Evolutionary conservation across 169 alveolate genomes (phyloP).

Genomic region (Plasmodium blacklocki): DNA sequence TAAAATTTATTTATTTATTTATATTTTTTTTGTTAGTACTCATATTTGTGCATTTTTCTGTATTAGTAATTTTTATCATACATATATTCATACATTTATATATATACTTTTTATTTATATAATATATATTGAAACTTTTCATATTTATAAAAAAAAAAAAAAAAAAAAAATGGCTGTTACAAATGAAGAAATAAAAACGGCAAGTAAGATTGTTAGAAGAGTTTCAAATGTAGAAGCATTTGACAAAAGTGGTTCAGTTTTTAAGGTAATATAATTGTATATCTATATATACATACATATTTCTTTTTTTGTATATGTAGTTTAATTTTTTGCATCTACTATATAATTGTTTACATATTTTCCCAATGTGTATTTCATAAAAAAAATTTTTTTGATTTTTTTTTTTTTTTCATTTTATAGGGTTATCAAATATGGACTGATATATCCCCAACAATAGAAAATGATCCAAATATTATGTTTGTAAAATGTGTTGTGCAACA

Average conservation of each 20-base stretch:
- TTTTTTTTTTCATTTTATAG: conserved; percentile 70
- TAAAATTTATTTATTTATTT: conserved; percentile 7
- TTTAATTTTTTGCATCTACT: neutral
- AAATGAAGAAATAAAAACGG: conserved; percentile 74
- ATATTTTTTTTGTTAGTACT: conserved; percentile 28
- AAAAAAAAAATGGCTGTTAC: conserved; percentile 66
- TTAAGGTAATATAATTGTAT: conserved; percentile 24
- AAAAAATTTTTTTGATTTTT: neutral
- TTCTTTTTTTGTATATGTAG: neutral
- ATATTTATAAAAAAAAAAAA: too few relatives aligned
- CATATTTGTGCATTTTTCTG: conserved; percentile 17
- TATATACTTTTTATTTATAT: conserved; percentile 9
- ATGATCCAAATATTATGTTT: conserved; percentile 91
- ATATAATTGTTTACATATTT: conserved; percentile 1
- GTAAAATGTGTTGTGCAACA: conserved; percentile 93
- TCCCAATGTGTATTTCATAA: neutral
- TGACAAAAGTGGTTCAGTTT: conserved; percentile 68
- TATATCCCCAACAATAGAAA: conserved; percentile 91
- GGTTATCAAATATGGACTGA: conserved; percentile 94
- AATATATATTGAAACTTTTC: neutral
- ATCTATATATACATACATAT: neutral
- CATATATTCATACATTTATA: conserved; percentile 9
- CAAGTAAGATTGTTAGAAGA: conserved; percentile 66
- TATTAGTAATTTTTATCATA: conserved; percentile 11
- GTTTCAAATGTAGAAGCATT: conserved; percentile 72